phyloP scores from a whole-genome alignment of 2,329 filamentous ascomycete species.

The Penicillium nordicum region DNA sequence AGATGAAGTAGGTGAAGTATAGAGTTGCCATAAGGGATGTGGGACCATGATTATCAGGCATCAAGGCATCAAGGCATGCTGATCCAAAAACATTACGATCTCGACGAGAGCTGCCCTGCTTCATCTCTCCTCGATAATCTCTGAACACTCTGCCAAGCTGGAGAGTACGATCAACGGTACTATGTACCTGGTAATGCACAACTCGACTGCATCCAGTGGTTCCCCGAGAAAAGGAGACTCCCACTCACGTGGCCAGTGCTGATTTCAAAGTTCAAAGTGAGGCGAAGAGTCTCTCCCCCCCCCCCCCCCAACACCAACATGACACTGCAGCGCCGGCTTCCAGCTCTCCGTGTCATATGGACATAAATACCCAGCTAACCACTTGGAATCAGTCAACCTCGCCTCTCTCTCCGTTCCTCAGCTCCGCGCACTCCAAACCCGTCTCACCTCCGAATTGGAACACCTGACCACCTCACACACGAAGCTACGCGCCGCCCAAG shows the following conservation, averaged over 20 bases:
- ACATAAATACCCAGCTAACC: neutral
- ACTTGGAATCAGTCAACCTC: slow-evolving; percentile 55
- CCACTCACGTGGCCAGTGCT: slow-evolving; percentile 24
- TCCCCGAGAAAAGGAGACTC: slow-evolving; percentile 17
- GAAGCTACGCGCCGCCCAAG: slow-evolving; percentile 83
- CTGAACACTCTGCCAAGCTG: neutral
- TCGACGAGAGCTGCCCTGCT: slow-evolving; percentile 1
- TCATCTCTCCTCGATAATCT: slow-evolving; percentile 2
- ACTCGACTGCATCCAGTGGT: slow-evolving; percentile 15
- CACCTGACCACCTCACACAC: slow-evolving; percentile 87
- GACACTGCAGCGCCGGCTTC: neutral
- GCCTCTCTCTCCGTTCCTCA: slow-evolving; percentile 77
- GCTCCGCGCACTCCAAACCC: slow-evolving; percentile 87
- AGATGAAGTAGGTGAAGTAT: neutral
- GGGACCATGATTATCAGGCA: neutral
- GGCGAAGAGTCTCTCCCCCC: slow-evolving; percentile 10
- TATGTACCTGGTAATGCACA: slow-evolving; percentile 9
- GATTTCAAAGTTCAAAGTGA: slow-evolving; percentile 22
- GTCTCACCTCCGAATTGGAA: slow-evolving; percentile 92
- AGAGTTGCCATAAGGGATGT: neutral
- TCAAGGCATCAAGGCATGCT: neutral
- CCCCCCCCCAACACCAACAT: neutral
- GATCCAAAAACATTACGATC: slow-evolving; percentile 6
- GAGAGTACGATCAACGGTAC: neutral
- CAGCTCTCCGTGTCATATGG: neutral